phyloP scores from a whole-genome alignment of 192 early-diverging fungal species.

The Coemansia furcata region DNA sequence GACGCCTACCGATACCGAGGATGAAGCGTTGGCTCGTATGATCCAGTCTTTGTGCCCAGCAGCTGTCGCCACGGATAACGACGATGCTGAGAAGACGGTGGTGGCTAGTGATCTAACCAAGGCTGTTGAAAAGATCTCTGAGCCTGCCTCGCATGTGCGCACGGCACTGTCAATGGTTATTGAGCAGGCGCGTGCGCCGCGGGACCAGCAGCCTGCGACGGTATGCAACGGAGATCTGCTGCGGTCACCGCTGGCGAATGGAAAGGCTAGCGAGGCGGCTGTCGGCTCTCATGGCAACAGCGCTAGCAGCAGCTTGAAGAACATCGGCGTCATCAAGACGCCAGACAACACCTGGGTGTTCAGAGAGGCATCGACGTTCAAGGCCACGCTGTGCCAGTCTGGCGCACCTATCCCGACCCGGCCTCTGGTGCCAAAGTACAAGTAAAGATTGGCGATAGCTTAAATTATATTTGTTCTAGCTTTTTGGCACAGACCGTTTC shows the following conservation, averaged over 20 bases:
- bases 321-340: slow-evolving; percentile 42
- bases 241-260: background rate
- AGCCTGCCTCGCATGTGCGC: slow-evolving; percentile 41
- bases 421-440: slow-evolving; percentile 33
- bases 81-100: background rate
- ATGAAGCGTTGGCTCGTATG: slow-evolving; percentile 11
- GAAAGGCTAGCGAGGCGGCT: background rate
- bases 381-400: slow-evolving; percentile 39
- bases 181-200: background rate
- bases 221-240: background rate
- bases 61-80: background rate
- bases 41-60: slow-evolving; percentile 6
- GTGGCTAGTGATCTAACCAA: background rate
- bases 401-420: slow-evolving; percentile 38
- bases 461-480: background rate
- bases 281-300: background rate
- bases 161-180: slow-evolving; percentile 40
- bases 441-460: background rate
- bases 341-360: slow-evolving; percentile 35
- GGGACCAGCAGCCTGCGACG: background rate
- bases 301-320: slow-evolving; percentile 14
- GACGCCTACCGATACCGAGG: background rate
- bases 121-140: slow-evolving; percentile 30
- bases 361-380: slow-evolving; percentile 32
- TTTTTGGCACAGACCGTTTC: background rate